Evolutionary conservation across 2,329 filamentous ascomycete species (phyloP).

Genomic region (Neopestalotiopsis sp.): DNA sequence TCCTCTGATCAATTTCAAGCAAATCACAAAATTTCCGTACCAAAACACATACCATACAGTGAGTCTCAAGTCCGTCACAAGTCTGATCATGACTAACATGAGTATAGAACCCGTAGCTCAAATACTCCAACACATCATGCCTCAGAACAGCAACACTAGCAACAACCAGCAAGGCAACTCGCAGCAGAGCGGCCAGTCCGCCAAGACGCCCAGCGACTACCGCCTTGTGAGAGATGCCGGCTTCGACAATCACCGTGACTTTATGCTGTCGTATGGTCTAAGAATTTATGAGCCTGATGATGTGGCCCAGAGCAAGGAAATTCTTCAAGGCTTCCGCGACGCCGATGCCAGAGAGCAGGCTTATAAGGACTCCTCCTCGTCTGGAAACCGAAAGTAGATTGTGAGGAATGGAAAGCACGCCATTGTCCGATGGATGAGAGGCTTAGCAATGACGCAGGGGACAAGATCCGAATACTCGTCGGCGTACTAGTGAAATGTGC

Average conservation of each 20-base stretch:
- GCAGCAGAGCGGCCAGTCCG: background rate
- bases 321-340: background rate
- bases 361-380: too few relatives aligned
- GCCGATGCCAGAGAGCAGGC: background rate
- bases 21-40: too few relatives aligned
- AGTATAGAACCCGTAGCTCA: background rate
- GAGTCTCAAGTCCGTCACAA: too few relatives aligned
- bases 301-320: background rate
- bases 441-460: too few relatives aligned
- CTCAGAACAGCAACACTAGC: background rate
- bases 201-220: background rate
- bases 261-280: background rate
- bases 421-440: too few relatives aligned
- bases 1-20: too few relatives aligned
- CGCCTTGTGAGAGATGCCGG: background rate
- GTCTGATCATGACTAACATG: background rate
- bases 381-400: too few relatives aligned
- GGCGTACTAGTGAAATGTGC: too few relatives aligned
- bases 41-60: too few relatives aligned
- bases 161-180: background rate
- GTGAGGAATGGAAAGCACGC: too few relatives aligned
- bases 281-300: background rate
- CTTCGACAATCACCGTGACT: background rate
- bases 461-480: too few relatives aligned
- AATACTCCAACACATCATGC: background rate